Evolutionary conservation across 148 eudicot genomes (phyloP).

Genomic region (Chenopodium album): DNA sequence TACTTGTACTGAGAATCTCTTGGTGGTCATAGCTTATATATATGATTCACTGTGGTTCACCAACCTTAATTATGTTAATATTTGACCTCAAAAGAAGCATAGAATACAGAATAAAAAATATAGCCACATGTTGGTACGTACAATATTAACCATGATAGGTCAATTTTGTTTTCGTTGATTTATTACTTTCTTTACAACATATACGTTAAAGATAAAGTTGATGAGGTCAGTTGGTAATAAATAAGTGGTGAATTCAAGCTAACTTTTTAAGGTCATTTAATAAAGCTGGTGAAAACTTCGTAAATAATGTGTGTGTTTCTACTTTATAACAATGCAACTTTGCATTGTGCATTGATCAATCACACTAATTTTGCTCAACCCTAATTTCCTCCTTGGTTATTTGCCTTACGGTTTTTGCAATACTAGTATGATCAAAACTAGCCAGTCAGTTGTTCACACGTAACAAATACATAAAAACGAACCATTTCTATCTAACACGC

Average conservation of each 20-base stretch:
- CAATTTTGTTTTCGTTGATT: not conserved
- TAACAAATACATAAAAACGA: not conserved
- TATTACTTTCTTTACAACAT: not conserved
- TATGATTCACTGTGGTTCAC: not conserved
- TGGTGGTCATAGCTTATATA: conserved; percentile 28
- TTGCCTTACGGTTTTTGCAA: not conserved
- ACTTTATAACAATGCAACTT: no score
- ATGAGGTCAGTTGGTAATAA: not conserved
- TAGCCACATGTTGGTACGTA: not conserved
- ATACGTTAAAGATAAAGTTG: not conserved
- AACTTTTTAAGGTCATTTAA: not conserved
- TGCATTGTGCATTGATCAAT: not conserved
- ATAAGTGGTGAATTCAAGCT: not conserved
- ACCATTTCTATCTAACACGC: not conserved
- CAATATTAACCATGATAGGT: no score
- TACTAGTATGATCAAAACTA: not conserved
- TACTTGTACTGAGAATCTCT: conserved; percentile 60
- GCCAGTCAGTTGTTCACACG: not conserved
- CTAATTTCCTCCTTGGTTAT: not conserved
- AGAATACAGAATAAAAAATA: no score
- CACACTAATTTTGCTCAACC: conserved; percentile 19
- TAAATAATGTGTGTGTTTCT: no score
- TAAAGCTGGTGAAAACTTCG: not conserved
- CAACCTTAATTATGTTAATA: not conserved
- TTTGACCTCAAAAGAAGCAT: no score